These are phyloP conservation scores for Marasmius oreades DNA, from an alignment of 1,284 basidiomycete species.

Conservation along the genomic window DNA sequence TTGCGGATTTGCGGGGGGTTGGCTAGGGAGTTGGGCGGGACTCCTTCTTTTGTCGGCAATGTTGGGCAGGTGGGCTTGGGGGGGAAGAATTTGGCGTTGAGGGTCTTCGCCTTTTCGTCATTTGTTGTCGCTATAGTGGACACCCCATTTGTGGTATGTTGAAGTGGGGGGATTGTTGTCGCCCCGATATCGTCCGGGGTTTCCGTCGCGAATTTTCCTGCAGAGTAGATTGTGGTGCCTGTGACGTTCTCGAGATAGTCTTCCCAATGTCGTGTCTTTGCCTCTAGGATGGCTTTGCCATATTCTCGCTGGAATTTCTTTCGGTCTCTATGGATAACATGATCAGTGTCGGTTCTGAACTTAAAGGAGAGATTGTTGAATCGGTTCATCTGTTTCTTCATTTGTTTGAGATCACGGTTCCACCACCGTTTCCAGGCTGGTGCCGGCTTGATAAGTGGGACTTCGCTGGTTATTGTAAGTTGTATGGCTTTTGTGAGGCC, in stretches of 20 bases:
- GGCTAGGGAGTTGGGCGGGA: neutral
- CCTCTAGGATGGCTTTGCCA: conserved; percentile 21
- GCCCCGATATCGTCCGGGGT: too few species aligned
- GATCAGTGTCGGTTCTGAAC: neutral
- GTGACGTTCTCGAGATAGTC: conserved; percentile 29
- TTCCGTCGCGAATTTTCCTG: conserved; percentile 26
- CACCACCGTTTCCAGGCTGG: conserved; percentile 30
- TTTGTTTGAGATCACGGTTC: conserved; percentile 21
- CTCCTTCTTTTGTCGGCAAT: neutral
- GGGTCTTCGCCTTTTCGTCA: conserved; percentile 23
- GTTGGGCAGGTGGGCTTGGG: conserved; percentile 9
- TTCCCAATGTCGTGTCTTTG: conserved; percentile 32
- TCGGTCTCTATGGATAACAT: conserved; percentile 24
- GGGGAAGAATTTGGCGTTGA: conserved; percentile 31
- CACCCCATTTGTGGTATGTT: neutral
- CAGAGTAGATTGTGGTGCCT: conserved; percentile 27
- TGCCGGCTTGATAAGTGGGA: conserved; percentile 20
- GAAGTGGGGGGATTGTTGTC: conserved; percentile 27
- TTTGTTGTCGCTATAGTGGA: conserved; percentile 17
- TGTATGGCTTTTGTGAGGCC: conserved; percentile 19
- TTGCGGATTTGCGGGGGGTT: conserved; percentile 18
- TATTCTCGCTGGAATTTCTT: conserved; percentile 22
- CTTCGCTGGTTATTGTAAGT: conserved; percentile 16
- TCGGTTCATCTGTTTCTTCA: conserved; percentile 13
- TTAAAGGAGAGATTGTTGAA: conserved; percentile 9